Evolutionary conservation across 2,329 filamentous ascomycete species (phyloP).

Genomic region (Cercospora brassicicola): DNA sequence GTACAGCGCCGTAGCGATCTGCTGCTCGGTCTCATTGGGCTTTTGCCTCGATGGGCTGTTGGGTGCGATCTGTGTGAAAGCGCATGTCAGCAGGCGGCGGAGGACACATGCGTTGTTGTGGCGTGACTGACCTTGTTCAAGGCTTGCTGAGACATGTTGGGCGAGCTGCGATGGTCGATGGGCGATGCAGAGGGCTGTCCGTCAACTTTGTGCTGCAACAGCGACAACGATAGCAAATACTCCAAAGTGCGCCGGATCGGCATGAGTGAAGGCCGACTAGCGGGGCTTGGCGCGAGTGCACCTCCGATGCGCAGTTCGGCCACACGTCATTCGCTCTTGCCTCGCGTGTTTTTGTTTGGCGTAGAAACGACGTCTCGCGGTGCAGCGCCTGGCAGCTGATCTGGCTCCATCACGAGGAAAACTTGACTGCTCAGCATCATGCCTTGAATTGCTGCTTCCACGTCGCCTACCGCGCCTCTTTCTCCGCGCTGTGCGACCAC

Average conservation of each 20-base stretch:
- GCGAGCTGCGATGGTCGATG: slow-evolving; percentile 15
- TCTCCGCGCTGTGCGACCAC: not conserved
- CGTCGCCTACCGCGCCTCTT: not conserved
- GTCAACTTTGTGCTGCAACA: not conserved
- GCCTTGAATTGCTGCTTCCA: not conserved
- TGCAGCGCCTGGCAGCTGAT: slow-evolving; percentile 2
- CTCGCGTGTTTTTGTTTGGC: not conserved
- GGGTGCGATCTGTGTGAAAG: slow-evolving; percentile 65
- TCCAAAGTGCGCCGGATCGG: slow-evolving; percentile 5
- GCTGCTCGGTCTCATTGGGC: slow-evolving; percentile 96
- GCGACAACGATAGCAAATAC: not conserved
- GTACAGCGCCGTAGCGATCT: slow-evolving; percentile 94
- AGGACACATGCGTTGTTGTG: not conserved
- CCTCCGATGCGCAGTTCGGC: not conserved
- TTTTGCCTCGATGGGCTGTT: slow-evolving; percentile 96
- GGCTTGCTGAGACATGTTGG: slow-evolving; percentile 65
- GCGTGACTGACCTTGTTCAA: slow-evolving; percentile 70
- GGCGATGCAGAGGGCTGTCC: slow-evolving; percentile 5
- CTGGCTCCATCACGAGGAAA: not conserved
- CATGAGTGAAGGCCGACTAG: not conserved
- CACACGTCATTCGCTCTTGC: not conserved
- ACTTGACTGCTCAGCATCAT: not conserved
- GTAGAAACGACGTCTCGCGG: not conserved
- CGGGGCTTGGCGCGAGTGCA: not conserved
- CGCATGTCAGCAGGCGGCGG: not conserved